Percentiles rank a stretch among this genome's conserved stretches.
These are phyloP conservation scores for Chlorella sp. DNA, from an alignment of 139 green algal species.

Conservation along the genomic window DNA sequence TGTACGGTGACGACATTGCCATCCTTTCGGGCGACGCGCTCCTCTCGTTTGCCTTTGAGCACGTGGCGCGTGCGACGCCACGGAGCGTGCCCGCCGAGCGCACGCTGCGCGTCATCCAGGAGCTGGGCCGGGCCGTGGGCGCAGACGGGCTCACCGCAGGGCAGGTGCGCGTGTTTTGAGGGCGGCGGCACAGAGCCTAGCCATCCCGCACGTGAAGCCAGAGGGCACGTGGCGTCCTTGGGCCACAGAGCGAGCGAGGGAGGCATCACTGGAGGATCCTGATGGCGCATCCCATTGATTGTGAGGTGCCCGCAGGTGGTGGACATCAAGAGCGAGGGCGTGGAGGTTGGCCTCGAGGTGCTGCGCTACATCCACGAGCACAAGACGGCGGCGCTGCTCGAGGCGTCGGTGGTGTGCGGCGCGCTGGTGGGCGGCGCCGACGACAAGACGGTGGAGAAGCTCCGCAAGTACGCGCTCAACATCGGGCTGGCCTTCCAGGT, in stretches of 20 bases:
- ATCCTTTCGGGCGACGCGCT: constrained; percentile 96
- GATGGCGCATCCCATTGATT: no score
- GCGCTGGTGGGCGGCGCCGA: constrained; percentile 79
- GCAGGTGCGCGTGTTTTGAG: constrained; percentile 44
- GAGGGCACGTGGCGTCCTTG: no score
- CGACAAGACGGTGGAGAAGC: constrained; percentile 78
- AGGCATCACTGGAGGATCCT: no score
- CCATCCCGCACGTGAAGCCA: no score
- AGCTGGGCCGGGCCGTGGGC: constrained; percentile 84
- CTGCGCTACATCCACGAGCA: constrained; percentile 98
- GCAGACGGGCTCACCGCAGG: constrained; percentile 90
- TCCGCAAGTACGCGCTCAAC: constrained; percentile 87
- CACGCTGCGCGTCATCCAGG: constrained; percentile 76
- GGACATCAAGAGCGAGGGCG: constrained; percentile 89
- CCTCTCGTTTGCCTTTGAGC: constrained; percentile 91
- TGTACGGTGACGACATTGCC: constrained; percentile 95
- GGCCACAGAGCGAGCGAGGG: no score
- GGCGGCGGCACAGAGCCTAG: no score
- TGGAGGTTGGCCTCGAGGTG: constrained; percentile 79
- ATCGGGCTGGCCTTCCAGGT: constrained; percentile 99
- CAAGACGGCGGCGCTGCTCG: constrained; percentile 97
- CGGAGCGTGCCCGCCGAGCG: constrained; percentile 72
- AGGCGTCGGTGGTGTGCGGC: constrained; percentile 89
- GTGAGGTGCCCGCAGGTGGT: no score
- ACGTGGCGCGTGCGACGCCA: constrained; percentile 89